These are phyloP conservation scores for Petunia axillaris DNA, from an alignment of 257 asterid genomes.

Conservation along the genomic window DNA sequence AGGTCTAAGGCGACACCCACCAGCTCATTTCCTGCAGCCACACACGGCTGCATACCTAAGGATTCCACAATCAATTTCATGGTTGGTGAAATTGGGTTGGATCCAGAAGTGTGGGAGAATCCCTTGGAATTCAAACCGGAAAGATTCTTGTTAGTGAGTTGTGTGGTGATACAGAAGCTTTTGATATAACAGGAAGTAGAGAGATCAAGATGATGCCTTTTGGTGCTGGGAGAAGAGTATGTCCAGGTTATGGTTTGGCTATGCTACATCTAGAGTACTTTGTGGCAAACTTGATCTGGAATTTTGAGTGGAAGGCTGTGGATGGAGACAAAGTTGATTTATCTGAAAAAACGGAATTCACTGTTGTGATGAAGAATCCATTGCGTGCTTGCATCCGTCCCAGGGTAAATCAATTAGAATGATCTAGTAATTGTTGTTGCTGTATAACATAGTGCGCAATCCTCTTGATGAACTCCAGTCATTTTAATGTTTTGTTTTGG, in stretches of 20 bases:
- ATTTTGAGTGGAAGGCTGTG: conserved; percentile 31
- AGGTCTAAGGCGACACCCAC: conserved; percentile 39
- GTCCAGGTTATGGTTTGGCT: conserved; percentile 33
- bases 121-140: conserved; percentile 40
- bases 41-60: conserved; percentile 38
- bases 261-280: conserved; percentile 34
- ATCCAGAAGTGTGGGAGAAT: conserved; percentile 39
- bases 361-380: conserved; percentile 35
- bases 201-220: conserved; percentile 46
- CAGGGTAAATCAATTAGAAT: conserved; percentile 25
- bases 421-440: background rate
- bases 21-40: conserved; percentile 35
- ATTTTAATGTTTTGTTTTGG: background rate
- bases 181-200: conserved; percentile 32
- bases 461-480: background rate
- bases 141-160: conserved; percentile 25
- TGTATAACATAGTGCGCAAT: too few relatives aligned
- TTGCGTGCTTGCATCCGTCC: conserved; percentile 32
- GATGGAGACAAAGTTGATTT: conserved; percentile 33
- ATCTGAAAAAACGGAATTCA: conserved; percentile 34
- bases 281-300: conserved; percentile 40
- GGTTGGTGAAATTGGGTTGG: conserved; percentile 35
- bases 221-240: conserved; percentile 44
- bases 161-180: background rate
- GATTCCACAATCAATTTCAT: conserved; percentile 26